A percentile compares a stretch with the other conserved stretches of the same genome.
These are phyloP conservation scores for Taxawa tesnikishii DNA, from an alignment of 2,329 filamentous ascomycete genomes.

Conservation along the genomic window DNA sequence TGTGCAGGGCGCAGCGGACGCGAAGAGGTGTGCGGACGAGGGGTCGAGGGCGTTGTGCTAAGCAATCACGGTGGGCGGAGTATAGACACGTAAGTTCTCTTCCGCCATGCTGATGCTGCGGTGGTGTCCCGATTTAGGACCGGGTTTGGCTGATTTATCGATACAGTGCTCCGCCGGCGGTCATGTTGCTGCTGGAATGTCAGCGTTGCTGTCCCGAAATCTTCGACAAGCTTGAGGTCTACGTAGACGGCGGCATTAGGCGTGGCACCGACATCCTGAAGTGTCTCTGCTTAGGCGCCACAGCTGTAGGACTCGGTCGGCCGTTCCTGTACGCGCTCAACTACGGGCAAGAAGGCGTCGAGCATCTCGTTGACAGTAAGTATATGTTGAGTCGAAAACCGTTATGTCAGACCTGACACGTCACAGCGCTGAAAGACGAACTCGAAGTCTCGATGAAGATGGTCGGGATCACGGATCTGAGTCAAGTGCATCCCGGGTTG, in stretches of 20 bases:
- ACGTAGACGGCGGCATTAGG: conserved; percentile 53
- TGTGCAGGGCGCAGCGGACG: conserved; percentile 27
- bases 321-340: conserved; percentile 48
- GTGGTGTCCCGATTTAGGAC: no score
- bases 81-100: conserved; percentile 26
- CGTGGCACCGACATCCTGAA: conserved; percentile 57
- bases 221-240: conserved; percentile 48
- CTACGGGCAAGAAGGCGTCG: conserved; percentile 44
- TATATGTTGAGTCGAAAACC: background rate
- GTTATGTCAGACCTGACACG: no score
- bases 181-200: conserved; percentile 51
- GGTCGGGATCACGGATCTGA: conserved; percentile 49
- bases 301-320: conserved; percentile 48
- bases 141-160: no score
- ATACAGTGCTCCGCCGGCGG: conserved; percentile 35
- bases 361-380: conserved; percentile 21
- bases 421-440: conserved; percentile 40
- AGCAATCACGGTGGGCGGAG: conserved; percentile 42
- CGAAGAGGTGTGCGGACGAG: conserved; percentile 28
- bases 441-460: conserved; percentile 52
- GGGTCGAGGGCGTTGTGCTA: conserved; percentile 33
- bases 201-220: conserved; percentile 49
- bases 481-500: conserved; percentile 48
- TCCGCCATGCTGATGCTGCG: no score
- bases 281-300: conserved; percentile 52